Base-by-base conservation (phyloP, 352 stramenopile species). In the Globisporangium carolinianum region DNA sequence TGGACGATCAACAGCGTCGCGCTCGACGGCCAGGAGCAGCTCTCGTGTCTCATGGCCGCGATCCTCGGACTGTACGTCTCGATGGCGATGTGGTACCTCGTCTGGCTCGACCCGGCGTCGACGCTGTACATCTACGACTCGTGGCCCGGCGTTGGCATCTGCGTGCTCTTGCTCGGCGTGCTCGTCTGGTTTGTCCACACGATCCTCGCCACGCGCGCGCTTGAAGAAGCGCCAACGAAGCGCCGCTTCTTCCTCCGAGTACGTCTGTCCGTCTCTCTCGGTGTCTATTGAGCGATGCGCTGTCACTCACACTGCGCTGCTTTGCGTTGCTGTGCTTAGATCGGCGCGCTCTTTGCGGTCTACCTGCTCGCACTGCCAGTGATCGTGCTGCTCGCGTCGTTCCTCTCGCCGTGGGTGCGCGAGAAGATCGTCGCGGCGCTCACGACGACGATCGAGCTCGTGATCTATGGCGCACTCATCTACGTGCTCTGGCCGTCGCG, bases 121-220 rank as follows among this genome's bases (percentile, higher is more conserved):
- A 92, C 83, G 36, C 62, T 90, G 3, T 92, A 90, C 71, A 87
- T 92, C 32, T 90, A 88, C 65, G 83, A 92, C 57, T 92, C 79
- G 46, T 89, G 77, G 79, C 78, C 78, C 5, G 72, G 74, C 3
- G 57, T 89, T 48, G 75, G 76, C 1, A 90, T 90, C 56, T 90
- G 78, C 47, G 49, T 73, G 8, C 53, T 90, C 6, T 80, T 88
- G 24, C 58, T 89, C 18, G 63, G 75, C 11, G 73, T 87, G 4
- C 68, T 87, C 2, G 69, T 68, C 4, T 90, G 80, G 78, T 90
- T 90, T 49, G 59, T 77, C 49, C 72, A 68, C 41, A 87, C 75
- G 3, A 72, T 92, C n/a, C 52, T 87, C 37, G 75, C 86, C 41
- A 92, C 82, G 1, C 68, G 79, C 2, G 76, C 75, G 6, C 79